Percentiles rank a stretch among this genome's conserved stretches.
phyloP scores from a whole-genome alignment of 2,329 filamentous ascomycete genomes.

The Nemania abortiva region DNA sequence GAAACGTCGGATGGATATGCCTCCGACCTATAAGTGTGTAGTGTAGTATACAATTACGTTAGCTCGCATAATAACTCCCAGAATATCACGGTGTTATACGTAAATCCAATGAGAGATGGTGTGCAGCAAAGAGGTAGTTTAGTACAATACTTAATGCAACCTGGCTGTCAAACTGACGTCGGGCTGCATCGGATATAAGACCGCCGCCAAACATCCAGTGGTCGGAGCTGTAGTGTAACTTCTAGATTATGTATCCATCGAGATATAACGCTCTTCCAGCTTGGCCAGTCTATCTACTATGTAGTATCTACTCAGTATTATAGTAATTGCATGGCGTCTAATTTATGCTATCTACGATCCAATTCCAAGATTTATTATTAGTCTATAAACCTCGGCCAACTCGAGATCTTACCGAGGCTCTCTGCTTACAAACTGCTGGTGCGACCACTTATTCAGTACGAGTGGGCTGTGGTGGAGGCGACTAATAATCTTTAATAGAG shows the following conservation, averaged over 20 bases:
- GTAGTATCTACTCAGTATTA: background rate
- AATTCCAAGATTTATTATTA: background rate
- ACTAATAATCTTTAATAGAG: background rate
- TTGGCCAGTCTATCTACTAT: background rate
- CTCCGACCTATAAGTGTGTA: background rate
- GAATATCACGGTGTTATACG: background rate
- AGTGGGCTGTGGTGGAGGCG: background rate
- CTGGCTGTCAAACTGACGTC: constrained; percentile 3
- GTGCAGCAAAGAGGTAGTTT: background rate
- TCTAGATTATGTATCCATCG: background rate
- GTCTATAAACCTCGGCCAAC: background rate
- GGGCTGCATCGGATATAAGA: constrained; percentile 3
- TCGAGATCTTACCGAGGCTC: background rate
- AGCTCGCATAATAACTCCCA: background rate
- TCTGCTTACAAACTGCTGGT: constrained; percentile 10
- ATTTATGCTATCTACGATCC: background rate
- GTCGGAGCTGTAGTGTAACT: background rate
- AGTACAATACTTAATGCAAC: constrained; percentile 2
- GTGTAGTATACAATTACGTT: too few relatives aligned
- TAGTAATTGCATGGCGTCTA: too few relatives aligned
- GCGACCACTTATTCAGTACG: background rate
- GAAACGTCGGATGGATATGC: background rate
- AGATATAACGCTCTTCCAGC: background rate
- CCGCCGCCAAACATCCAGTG: background rate
- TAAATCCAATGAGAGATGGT: background rate